Evolutionary conservation across 2,329 filamentous ascomycete genomes (phyloP).

Genomic region (Talaromyces funiculosus): DNA sequence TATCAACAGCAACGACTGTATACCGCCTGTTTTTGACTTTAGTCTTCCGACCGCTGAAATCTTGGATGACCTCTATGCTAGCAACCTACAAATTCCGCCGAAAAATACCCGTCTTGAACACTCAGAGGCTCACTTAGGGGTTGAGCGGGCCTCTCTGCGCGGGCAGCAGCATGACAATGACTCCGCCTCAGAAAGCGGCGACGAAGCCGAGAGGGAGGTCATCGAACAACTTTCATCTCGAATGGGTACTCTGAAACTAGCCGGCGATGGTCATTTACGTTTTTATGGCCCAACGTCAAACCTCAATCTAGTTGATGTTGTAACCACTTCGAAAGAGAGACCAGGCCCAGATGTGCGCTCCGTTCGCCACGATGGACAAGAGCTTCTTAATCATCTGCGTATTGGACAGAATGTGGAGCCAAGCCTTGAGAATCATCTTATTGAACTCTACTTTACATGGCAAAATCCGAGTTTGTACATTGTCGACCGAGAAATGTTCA

Average conservation of each 20-base stretch:
- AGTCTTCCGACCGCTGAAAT: constrained; percentile 34
- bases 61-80: constrained; percentile 30
- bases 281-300: constrained; percentile 45
- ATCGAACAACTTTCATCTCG: constrained; percentile 41
- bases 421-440: constrained; percentile 40
- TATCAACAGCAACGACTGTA: neutral
- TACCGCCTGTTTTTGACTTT: constrained; percentile 18
- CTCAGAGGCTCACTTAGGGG: neutral
- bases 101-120: neutral
- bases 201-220: constrained; percentile 37
- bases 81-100: constrained; percentile 21
- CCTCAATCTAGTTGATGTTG: constrained; percentile 37
- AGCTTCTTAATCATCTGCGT: constrained; percentile 38
- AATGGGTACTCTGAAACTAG: constrained; percentile 41
- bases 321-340: constrained; percentile 28
- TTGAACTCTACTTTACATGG: constrained; percentile 45
- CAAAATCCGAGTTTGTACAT: constrained; percentile 44
- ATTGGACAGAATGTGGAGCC: constrained; percentile 38
- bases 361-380: constrained; percentile 35
- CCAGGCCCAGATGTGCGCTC: constrained; percentile 34
- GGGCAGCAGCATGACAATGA: constrained; percentile 15
- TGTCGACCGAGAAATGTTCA: constrained; percentile 40
- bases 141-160: neutral
- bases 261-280: constrained; percentile 39
- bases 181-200: constrained; percentile 26